phyloP scores from a whole-genome alignment of 345 rosid species.

The Geranium brycei region DNA sequence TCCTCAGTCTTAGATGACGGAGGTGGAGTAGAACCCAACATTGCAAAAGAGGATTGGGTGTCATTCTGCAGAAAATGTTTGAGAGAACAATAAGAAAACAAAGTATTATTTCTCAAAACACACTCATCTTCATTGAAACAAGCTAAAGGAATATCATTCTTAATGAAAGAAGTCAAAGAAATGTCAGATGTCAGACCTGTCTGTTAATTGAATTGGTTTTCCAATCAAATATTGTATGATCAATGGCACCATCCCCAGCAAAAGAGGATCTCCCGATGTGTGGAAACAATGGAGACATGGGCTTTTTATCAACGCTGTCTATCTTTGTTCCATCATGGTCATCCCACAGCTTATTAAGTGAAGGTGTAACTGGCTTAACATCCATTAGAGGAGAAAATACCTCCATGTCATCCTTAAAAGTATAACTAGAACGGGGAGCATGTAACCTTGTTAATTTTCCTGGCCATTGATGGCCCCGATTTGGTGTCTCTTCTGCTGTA shows the following conservation, averaged over 20 bases:
- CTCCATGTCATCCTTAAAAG: slow-evolving; percentile 84
- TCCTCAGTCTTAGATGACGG: slow-evolving; percentile 65
- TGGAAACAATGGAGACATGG: slow-evolving; percentile 53
- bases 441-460: slow-evolving; percentile 58
- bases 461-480: slow-evolving; percentile 45
- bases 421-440: slow-evolving; percentile 52
- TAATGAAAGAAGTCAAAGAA: not conserved
- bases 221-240: slow-evolving; percentile 70
- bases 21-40: slow-evolving; percentile 42
- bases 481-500: slow-evolving; percentile 55
- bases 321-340: slow-evolving; percentile 43
- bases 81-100: slow-evolving; percentile 1
- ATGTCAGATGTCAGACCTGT: slow-evolving; percentile 44
- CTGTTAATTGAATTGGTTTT: slow-evolving; percentile 49
- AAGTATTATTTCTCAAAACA: too few species aligned
- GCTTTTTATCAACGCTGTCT: slow-evolving; percentile 52
- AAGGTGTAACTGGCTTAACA: slow-evolving; percentile 65
- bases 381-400: slow-evolving; percentile 86
- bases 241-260: slow-evolving; percentile 47
- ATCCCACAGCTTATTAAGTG: slow-evolving; percentile 69
- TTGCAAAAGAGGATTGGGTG: slow-evolving; percentile 19
- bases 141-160: too few species aligned
- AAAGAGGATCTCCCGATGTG: slow-evolving; percentile 52
- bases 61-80: slow-evolving; percentile 43
- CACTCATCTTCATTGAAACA: too few species aligned